Evolutionary conservation across 164 flowering plant species (phyloP).

Genomic region (Berberis vulgaris): DNA sequence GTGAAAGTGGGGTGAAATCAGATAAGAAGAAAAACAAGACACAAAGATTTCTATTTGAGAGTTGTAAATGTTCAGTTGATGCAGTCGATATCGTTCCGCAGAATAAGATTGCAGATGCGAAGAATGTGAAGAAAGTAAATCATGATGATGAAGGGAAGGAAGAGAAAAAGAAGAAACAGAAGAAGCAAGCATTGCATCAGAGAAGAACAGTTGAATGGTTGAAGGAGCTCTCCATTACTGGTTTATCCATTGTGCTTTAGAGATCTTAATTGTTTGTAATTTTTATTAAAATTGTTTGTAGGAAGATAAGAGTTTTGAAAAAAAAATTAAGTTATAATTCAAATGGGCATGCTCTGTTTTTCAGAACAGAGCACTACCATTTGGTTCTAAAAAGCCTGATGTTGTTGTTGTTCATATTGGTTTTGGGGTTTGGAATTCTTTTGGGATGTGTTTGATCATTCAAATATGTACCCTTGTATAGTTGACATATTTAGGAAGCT

Average conservation of each 20-base stretch:
- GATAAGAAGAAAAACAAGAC: slow-evolving; percentile 7
- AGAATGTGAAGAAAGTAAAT: slow-evolving; percentile 6
- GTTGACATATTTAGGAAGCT: too few species aligned
- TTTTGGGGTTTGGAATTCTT: too few species aligned
- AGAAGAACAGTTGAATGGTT: slow-evolving; percentile 77
- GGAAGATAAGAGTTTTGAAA: not conserved
- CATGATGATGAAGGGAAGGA: slow-evolving; percentile 8
- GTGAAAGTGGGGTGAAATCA: not conserved
- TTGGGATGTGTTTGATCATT: too few species aligned
- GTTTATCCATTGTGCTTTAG: slow-evolving; percentile 1
- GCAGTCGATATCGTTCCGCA: slow-evolving; percentile 20
- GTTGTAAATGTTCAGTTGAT: slow-evolving; percentile 46
- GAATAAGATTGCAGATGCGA: not conserved
- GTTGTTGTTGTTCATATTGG: too few species aligned
- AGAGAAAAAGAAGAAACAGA: slow-evolving; percentile 3
- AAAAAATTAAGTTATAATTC: not conserved
- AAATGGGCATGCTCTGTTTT: not conserved
- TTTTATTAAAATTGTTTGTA: not conserved
- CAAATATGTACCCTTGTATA: too few species aligned
- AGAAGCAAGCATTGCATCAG: slow-evolving; percentile 38
- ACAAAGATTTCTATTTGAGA: slow-evolving; percentile 10
- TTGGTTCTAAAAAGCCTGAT: too few species aligned
- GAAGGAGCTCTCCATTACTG: slow-evolving; percentile 54
- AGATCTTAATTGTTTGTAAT: not conserved
- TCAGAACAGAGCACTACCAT: too few species aligned